phyloP scores from a whole-genome alignment of 1,284 basidiomycete species.

The Malassezia nana region DNA sequence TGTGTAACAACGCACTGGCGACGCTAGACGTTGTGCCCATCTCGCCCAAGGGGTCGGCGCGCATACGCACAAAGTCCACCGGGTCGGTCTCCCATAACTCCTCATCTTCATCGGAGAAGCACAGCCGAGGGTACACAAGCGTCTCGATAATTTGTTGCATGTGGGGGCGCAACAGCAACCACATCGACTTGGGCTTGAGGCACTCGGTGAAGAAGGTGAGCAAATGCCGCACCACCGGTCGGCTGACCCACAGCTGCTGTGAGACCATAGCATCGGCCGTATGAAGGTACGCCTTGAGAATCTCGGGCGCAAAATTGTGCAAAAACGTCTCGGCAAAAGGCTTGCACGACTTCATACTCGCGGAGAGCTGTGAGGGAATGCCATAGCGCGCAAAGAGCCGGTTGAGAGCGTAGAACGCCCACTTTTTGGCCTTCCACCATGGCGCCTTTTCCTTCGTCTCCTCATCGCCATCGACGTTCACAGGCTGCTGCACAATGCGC shows the following conservation, averaged over 20 bases:
- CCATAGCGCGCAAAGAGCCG: constrained; percentile 44
- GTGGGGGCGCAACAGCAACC: constrained; percentile 42
- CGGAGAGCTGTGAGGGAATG: constrained; percentile 42
- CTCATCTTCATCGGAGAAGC: constrained; percentile 38
- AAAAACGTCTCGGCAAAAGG: constrained; percentile 45
- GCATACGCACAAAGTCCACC: constrained; percentile 39
- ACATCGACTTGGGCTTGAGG: constrained; percentile 44
- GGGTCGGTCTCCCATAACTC: constrained; percentile 45
- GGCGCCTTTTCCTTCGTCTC: constrained; percentile 21
- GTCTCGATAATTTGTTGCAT: constrained; percentile 31
- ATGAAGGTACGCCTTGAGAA: constrained; percentile 44
- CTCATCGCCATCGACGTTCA: constrained; percentile 19
- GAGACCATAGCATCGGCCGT: constrained; percentile 30
- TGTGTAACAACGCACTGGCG: constrained; percentile 26
- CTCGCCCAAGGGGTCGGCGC: constrained; percentile 40
- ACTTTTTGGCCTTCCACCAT: constrained; percentile 49
- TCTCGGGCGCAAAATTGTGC: constrained; percentile 43
- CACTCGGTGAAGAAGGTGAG: constrained; percentile 42
- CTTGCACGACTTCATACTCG: constrained; percentile 40
- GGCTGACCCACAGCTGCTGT: constrained; percentile 32
- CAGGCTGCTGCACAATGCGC: constrained; percentile 34
- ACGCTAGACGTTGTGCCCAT: constrained; percentile 29
- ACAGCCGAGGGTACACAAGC: constrained; percentile 44
- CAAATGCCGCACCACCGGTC: constrained; percentile 33
- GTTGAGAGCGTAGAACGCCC: constrained; percentile 47